These are phyloP conservation scores for Castanopsis chinensis DNA, from an alignment of 306 rosid genomes.

Conservation along the genomic window DNA sequence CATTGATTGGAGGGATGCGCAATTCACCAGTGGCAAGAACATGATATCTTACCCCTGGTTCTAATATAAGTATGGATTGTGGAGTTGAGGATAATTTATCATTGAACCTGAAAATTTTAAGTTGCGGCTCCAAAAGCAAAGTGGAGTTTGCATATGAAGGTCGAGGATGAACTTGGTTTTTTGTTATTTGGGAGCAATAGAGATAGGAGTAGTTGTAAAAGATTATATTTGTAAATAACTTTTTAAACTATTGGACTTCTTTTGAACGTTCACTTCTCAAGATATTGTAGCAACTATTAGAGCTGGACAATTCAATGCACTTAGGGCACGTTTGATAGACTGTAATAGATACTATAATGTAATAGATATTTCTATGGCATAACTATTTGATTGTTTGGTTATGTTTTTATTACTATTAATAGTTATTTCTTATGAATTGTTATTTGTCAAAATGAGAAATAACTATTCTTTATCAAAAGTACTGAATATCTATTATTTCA, in stretches of 20 bases:
- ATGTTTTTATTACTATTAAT: no score
- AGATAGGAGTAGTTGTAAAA: not conserved
- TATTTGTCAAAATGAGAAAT: no score
- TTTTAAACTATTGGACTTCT: not conserved
- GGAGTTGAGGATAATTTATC: slow-evolving; percentile 7
- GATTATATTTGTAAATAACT: slow-evolving; percentile 2
- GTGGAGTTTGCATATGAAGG: not conserved
- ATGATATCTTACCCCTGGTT: slow-evolving; percentile 20
- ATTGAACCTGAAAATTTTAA: not conserved
- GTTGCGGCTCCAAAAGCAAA: not conserved
- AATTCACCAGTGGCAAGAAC: slow-evolving; percentile 49
- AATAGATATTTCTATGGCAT: no score
- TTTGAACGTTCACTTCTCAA: not conserved
- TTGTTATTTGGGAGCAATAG: not conserved
- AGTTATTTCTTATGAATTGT: no score
- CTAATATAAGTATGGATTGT: not conserved
- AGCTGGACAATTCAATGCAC: not conserved
- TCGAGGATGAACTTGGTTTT: not conserved
- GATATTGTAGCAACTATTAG: not conserved
- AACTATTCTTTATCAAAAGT: no score
- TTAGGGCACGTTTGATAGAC: not conserved
- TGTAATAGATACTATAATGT: no score
- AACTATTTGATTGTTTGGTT: no score
- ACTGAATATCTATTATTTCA: no score
- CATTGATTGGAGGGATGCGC: slow-evolving; percentile 69